These are phyloP conservation scores for Lactifluus volemus DNA, from an alignment of 768 basidiomycete genomes.

Conservation along the genomic window DNA sequence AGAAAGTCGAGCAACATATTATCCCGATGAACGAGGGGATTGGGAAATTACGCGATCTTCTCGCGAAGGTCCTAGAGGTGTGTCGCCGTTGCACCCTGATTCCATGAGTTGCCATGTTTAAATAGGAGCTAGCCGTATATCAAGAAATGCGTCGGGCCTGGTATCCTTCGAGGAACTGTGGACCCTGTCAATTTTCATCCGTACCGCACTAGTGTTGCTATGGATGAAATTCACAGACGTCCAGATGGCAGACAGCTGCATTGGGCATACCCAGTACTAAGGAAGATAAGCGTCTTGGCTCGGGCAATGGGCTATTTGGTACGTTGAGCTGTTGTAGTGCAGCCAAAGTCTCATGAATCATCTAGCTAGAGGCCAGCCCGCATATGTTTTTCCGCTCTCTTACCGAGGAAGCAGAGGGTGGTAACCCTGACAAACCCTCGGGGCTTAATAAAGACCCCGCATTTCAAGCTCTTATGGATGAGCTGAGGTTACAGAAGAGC, in stretches of 20 bases:
- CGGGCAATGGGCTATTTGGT: conserved; percentile 87
- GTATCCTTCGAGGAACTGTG: conserved; percentile 39
- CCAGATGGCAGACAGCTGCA: conserved; percentile 26
- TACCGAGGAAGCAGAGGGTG: conserved; percentile 38
- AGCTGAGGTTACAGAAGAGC: conserved; percentile 50
- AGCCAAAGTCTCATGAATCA: not conserved
- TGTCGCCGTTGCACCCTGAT: conserved; percentile 19
- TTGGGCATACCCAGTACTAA: conserved; percentile 46
- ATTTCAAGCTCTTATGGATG: conserved; percentile 57
- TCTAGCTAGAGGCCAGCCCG: conserved; percentile 74
- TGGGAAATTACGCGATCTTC: conserved; percentile 51
- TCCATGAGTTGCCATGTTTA: not conserved
- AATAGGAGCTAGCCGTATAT: not conserved
- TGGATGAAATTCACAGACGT: conserved; percentile 28
- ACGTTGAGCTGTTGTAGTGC: conserved; percentile 22
- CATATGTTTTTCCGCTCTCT: conserved; percentile 68
- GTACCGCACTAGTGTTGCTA: conserved; percentile 43
- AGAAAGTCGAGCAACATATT: conserved; percentile 73
- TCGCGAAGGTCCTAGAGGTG: conserved; percentile 71
- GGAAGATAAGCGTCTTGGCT: conserved; percentile 51
- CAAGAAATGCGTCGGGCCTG: conserved; percentile 16
- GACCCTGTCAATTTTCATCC: conserved; percentile 61
- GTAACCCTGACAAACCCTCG: conserved; percentile 31
- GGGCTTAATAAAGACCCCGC: conserved; percentile 41
- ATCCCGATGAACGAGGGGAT: conserved; percentile 68